Evolutionary conservation across 768 basidiomycete genomes (phyloP).

Genomic region (Hemileccinum rubropunctum): DNA sequence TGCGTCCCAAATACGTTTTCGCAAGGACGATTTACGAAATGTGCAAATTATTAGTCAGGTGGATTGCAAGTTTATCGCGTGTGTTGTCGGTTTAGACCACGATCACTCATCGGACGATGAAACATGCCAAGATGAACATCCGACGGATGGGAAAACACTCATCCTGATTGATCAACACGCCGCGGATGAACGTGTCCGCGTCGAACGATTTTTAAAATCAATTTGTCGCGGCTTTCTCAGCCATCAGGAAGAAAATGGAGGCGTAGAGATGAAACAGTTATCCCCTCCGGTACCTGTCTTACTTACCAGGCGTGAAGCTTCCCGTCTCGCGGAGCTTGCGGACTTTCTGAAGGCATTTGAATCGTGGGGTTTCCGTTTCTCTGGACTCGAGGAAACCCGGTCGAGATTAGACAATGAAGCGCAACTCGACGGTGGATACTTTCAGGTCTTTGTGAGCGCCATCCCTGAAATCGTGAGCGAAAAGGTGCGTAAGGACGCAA

Average conservation of each 20-base stretch:
- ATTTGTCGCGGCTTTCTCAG: constrained; percentile 68
- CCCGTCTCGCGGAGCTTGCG: constrained; percentile 40
- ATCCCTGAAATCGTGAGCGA: constrained; percentile 72
- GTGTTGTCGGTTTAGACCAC: constrained; percentile 42
- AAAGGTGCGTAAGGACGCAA: constrained; percentile 43
- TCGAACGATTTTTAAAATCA: constrained; percentile 76
- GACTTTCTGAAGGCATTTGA: constrained; percentile 48
- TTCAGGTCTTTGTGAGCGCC: constrained; percentile 59
- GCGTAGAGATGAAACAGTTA: constrained; percentile 42
- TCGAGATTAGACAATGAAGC: constrained; percentile 19
- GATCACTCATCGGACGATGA: constrained; percentile 11
- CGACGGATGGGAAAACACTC: constrained; percentile 37
- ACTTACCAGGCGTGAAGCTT: constrained; percentile 64
- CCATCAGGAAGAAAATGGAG: constrained; percentile 34
- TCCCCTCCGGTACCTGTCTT: constrained; percentile 58
- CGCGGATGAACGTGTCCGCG: constrained; percentile 93
- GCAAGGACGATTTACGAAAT: constrained; percentile 49
- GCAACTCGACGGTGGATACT: constrained; percentile 39
- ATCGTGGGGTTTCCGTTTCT: constrained; percentile 70
- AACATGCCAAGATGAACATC: constrained; percentile 12
- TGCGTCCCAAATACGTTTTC: constrained; percentile 39
- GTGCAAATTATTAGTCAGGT: constrained; percentile 78
- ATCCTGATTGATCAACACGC: constrained; percentile 96
- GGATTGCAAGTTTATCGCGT: constrained; percentile 88
- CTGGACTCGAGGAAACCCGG: constrained; percentile 29